Evolutionary conservation across 768 basidiomycete species (phyloP).

Genomic region (Cantharellus cinnabarinus): DNA sequence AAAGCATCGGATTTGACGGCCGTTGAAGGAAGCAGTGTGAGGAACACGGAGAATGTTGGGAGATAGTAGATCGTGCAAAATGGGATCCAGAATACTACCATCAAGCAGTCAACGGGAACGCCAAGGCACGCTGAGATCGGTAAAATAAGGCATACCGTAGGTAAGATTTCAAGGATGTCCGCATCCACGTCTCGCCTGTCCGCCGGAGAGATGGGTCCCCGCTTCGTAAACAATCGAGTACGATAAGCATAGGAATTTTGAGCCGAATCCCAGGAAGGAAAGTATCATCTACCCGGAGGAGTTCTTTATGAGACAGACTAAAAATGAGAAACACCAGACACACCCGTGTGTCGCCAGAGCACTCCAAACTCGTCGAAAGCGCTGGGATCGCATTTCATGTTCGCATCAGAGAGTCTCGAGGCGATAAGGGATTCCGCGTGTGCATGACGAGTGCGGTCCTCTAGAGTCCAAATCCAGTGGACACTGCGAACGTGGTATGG

Average conservation of each 20-base stretch:
- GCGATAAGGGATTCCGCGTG: conserved; percentile 69
- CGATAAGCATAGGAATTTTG: conserved; percentile 69
- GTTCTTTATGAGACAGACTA: background rate
- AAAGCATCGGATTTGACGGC: conserved; percentile 45
- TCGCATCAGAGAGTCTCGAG: conserved; percentile 39
- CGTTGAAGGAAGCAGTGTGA: conserved; percentile 31
- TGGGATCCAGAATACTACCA: conserved; percentile 69
- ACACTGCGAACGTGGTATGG: conserved; percentile 69
- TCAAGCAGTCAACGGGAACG: background rate
- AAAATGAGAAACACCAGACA: conserved; percentile 7
- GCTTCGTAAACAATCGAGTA: conserved; percentile 62
- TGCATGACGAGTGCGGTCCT: conserved; percentile 30
- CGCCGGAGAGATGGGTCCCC: conserved; percentile 55
- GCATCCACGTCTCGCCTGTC: conserved; percentile 92
- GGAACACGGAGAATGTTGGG: conserved; percentile 38
- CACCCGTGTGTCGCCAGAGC: conserved; percentile 78
- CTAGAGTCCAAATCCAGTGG: conserved; percentile 63
- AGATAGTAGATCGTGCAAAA: conserved; percentile 57
- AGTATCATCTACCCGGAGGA: conserved; percentile 40
- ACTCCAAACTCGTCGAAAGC: conserved; percentile 80
- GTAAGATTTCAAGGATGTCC: conserved; percentile 80
- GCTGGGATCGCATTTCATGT: conserved; percentile 27
- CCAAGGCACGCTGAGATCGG: background rate
- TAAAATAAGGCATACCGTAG: conserved; percentile 35
- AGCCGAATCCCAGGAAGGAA: conserved; percentile 64